phyloP scores from a whole-genome alignment of 768 basidiomycete species.

The Rhodocollybia butyracea region DNA sequence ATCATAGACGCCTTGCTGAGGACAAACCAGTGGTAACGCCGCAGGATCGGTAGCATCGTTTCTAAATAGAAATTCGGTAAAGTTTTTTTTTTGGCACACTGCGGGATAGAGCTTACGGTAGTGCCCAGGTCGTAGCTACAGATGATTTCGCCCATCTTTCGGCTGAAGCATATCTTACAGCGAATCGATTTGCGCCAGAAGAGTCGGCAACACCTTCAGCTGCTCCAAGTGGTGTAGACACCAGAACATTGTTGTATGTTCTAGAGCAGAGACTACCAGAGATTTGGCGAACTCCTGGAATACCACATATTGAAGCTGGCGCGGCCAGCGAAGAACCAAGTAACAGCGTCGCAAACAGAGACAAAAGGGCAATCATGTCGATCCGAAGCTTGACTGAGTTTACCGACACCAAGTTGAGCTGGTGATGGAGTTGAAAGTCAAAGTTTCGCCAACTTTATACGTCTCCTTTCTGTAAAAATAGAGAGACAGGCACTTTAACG shows the following conservation, averaged over 20 bases:
- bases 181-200: slow-evolving; percentile 51
- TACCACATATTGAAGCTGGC: background rate
- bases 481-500: background rate
- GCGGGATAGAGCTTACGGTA: slow-evolving; percentile 46
- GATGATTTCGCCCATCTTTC: slow-evolving; percentile 58
- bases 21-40: slow-evolving; percentile 66
- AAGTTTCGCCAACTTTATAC: background rate
- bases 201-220: slow-evolving; percentile 51
- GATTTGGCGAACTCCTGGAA: background rate
- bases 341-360: background rate
- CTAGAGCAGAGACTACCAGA: background rate
- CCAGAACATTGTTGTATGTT: slow-evolving; percentile 6
- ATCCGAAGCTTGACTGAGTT: background rate
- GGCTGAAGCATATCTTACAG: slow-evolving; percentile 66
- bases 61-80: slow-evolving; percentile 28
- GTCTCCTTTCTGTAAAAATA: slow-evolving; percentile 1
- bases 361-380: slow-evolving; percentile 3
- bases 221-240: slow-evolving; percentile 50
- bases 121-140: slow-evolving; percentile 50
- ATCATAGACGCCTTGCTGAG: slow-evolving; percentile 52
- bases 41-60: slow-evolving; percentile 49
- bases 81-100: slow-evolving; percentile 1
- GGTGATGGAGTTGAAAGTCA: background rate
- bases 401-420: background rate
- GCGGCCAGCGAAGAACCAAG: background rate